Percentiles rank a stretch among this genome's conserved stretches.
Conservation (phyloP, 73 alveolate genomes). For the Urostyla sp. region DNA sequence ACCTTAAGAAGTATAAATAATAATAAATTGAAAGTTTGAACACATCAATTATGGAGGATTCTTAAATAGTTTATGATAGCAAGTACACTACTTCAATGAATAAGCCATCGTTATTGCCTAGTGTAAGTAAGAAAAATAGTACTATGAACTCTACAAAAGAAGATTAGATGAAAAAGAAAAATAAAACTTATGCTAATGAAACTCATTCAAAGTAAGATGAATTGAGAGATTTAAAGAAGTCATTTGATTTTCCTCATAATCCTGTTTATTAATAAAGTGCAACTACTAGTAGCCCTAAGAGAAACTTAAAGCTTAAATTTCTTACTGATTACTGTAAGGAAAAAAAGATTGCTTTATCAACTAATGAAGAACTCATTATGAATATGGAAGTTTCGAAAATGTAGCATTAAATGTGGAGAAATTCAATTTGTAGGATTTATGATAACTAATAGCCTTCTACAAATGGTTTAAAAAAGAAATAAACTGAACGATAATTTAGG, state of each 20-base stretch:
- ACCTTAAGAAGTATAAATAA: not conserved
- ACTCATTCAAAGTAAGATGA: constrained; percentile 2
- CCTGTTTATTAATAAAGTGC: constrained; percentile 43
- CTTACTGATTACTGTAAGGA: constrained; percentile 49
- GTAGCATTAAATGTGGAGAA: constrained; percentile 27
- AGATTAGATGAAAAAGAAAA: not conserved
- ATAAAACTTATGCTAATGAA: constrained; percentile 12
- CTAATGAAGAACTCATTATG: constrained; percentile 46
- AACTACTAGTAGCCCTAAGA: not conserved
- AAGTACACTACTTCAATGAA: not conserved
- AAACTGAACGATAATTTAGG: constrained; percentile 5
- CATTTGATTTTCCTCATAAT: constrained; percentile 41
- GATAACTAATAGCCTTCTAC: not conserved
- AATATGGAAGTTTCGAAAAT: constrained; percentile 37
- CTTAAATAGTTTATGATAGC: not conserved
- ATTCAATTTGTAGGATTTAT: constrained; percentile 17
- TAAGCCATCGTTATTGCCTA: not conserved
- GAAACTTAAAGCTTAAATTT: constrained; percentile 8
- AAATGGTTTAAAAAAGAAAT: not conserved
- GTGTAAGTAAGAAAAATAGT: not conserved
- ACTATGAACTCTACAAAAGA: not conserved
- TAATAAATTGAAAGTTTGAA: not conserved
- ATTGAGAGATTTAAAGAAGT: constrained; percentile 27
- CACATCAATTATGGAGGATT: not conserved
- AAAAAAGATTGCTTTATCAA: constrained; percentile 33